Evolutionary conservation across 2,329 filamentous ascomycete genomes (phyloP).

Genomic region (Sporothrix sp.): DNA sequence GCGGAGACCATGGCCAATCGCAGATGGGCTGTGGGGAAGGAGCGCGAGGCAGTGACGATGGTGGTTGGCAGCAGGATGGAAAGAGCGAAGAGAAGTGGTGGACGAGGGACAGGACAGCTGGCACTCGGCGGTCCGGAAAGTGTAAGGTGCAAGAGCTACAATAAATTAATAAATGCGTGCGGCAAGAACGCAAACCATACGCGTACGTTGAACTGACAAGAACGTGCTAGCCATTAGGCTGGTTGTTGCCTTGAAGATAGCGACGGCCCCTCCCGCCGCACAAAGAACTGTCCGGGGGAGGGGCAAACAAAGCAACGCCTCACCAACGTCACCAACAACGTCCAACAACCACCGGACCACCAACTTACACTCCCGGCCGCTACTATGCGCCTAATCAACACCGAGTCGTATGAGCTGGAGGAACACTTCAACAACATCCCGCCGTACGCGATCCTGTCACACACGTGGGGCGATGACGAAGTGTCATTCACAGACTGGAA

Average conservation of each 20-base stretch:
- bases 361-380: not conserved
- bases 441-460: slow-evolving; percentile 19
- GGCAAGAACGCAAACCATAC: too few relatives aligned
- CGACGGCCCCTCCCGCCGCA: too few relatives aligned
- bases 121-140: too few relatives aligned
- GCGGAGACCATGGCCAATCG: not conserved
- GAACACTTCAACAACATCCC: slow-evolving; percentile 14
- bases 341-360: not conserved
- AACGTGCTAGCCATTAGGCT: too few relatives aligned
- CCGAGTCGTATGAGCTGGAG: slow-evolving; percentile 13
- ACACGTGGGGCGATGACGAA: slow-evolving; percentile 14
- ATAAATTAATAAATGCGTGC: too few relatives aligned
- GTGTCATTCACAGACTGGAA: slow-evolving; percentile 5
- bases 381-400: slow-evolving; percentile 19
- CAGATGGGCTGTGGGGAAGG: not conserved
- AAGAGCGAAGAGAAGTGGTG: too few relatives aligned
- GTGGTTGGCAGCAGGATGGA: not conserved
- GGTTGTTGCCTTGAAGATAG: too few relatives aligned
- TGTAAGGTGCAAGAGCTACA: too few relatives aligned
- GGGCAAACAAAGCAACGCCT: too few relatives aligned
- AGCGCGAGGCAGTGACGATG: not conserved
- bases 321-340: not conserved
- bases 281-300: too few relatives aligned
- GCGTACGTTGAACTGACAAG: too few relatives aligned
- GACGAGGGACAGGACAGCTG: too few relatives aligned